phyloP scores from a whole-genome alignment of 805 yeast genomes.

The Starmerella sirachaensis region DNA sequence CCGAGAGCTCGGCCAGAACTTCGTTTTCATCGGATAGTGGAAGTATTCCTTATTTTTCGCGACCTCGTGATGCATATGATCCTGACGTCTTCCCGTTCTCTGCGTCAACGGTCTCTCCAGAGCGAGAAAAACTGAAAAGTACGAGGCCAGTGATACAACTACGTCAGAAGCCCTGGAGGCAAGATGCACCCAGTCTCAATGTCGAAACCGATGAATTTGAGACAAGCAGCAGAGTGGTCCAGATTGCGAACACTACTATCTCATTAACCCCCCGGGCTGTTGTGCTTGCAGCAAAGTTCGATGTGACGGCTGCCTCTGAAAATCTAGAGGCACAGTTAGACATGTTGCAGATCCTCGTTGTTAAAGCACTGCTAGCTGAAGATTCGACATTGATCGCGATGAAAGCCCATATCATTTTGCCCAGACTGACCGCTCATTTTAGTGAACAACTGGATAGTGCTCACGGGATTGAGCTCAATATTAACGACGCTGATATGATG shows the following conservation, averaged over 20 bases:
- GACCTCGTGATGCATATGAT: no score
- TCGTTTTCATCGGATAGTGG: no score
- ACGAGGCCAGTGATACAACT: no score
- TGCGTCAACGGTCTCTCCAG: slow-evolving; percentile 1
- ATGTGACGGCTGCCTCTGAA: slow-evolving; percentile 29
- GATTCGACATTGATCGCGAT: not conserved
- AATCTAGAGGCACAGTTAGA: slow-evolving; percentile 48
- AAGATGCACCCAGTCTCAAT: slow-evolving; percentile 28
- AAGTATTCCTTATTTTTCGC: no score
- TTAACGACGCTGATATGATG: slow-evolving; percentile 16
- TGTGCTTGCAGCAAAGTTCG: slow-evolving; percentile 31
- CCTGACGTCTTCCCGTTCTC: slow-evolving; percentile 15
- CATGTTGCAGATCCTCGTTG: slow-evolving; percentile 47
- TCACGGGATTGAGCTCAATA: slow-evolving; percentile 6
- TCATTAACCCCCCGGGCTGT: slow-evolving; percentile 38
- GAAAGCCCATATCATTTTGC: slow-evolving; percentile 32
- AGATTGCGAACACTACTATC: slow-evolving; percentile 41
- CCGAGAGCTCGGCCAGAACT: not conserved
- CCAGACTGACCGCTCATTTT: slow-evolving; percentile 33
- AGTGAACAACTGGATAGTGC: slow-evolving; percentile 24
- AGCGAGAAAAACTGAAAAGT: slow-evolving; percentile 6
- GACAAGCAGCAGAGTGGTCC: slow-evolving; percentile 42
- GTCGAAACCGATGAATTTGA: slow-evolving; percentile 31
- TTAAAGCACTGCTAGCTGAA: slow-evolving; percentile 32
- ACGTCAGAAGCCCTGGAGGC: slow-evolving; percentile 8